Conservation (phyloP, 177 flowering plant species). For the Vitis hybrid region DNA sequence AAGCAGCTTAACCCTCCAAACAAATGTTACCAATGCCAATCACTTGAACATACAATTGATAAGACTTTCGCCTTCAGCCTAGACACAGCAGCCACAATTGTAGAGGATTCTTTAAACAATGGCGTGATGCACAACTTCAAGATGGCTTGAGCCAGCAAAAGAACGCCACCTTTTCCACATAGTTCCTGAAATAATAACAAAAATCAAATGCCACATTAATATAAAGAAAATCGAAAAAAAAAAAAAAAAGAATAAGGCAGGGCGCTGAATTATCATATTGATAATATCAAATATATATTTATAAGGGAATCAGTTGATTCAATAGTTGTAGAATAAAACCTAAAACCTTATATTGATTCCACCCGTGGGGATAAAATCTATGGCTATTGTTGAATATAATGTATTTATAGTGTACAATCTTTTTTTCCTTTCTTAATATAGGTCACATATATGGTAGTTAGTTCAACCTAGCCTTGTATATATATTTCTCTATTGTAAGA, state of each 20-base stretch:
- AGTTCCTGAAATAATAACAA: conserved; percentile 57
- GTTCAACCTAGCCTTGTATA: no score
- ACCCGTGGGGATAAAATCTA: not conserved
- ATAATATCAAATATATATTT: not conserved
- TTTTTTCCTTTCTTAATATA: no score
- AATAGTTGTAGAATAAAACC: not conserved
- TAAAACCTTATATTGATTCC: not conserved
- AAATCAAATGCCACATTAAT: not conserved
- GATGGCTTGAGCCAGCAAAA: conserved; percentile 64
- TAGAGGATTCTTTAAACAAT: conserved; percentile 33
- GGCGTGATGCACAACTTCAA: conserved; percentile 52
- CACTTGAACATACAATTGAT: conserved; percentile 71
- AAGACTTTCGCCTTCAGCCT: conserved; percentile 84
- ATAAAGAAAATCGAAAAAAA: not conserved
- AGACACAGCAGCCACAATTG: conserved; percentile 62
- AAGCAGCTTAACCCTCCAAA: conserved; percentile 9
- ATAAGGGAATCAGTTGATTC: not conserved
- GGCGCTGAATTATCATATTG: not conserved
- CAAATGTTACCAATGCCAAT: not conserved
- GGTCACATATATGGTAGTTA: no score
- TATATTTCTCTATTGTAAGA: no score
- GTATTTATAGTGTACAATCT: no score
- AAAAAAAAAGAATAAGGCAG: not conserved
- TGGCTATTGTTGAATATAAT: not conserved
- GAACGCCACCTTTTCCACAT: conserved; percentile 81